Percentiles rank a stretch among this genome's conserved stretches.
These are phyloP conservation scores for Tuber umbilicatum DNA, from an alignment of 495 filamentous ascomycete genomes.

Conservation along the genomic window DNA sequence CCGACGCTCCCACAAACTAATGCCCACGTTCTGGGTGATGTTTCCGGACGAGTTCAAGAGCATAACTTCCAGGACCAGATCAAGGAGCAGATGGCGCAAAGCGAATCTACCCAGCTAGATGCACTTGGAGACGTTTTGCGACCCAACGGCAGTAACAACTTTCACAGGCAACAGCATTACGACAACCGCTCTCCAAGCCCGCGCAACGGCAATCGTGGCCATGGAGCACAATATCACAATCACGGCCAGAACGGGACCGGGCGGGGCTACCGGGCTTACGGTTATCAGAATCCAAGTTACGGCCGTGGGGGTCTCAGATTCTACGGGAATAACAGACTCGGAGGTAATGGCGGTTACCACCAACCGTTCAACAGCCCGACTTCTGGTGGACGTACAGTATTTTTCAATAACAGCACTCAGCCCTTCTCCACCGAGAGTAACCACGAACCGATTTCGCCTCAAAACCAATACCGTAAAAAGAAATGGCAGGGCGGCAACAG, in stretches of 20 bases:
- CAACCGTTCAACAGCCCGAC: slow-evolving; percentile 21
- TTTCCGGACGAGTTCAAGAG: background rate
- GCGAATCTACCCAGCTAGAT: background rate
- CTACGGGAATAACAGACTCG: slow-evolving; percentile 16
- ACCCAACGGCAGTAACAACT: background rate
- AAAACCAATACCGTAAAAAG: slow-evolving; percentile 23
- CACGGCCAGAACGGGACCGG: slow-evolving; percentile 13
- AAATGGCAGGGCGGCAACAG: slow-evolving; percentile 13
- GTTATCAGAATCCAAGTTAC: background rate
- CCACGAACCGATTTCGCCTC: slow-evolving; percentile 22
- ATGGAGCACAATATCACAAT: background rate
- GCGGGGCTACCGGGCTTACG: slow-evolving; percentile 13
- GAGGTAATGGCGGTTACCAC: slow-evolving; percentile 5
- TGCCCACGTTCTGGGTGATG: background rate
- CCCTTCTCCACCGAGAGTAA: slow-evolving; percentile 19
- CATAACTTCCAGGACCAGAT: background rate
- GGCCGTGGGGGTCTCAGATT: slow-evolving; percentile 4
- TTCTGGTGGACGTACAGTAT: slow-evolving; percentile 13
- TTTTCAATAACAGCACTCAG: slow-evolving; percentile 17
- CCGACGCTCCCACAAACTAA: background rate
- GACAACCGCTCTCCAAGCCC: slow-evolving; percentile 10
- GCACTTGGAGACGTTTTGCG: background rate
- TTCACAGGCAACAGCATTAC: slow-evolving; percentile 9
- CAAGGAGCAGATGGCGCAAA: background rate
- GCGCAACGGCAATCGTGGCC: slow-evolving; percentile 8